These are phyloP conservation scores for Leptographium procerum DNA, from an alignment of 2,329 filamentous ascomycete species.

Conservation along the genomic window DNA sequence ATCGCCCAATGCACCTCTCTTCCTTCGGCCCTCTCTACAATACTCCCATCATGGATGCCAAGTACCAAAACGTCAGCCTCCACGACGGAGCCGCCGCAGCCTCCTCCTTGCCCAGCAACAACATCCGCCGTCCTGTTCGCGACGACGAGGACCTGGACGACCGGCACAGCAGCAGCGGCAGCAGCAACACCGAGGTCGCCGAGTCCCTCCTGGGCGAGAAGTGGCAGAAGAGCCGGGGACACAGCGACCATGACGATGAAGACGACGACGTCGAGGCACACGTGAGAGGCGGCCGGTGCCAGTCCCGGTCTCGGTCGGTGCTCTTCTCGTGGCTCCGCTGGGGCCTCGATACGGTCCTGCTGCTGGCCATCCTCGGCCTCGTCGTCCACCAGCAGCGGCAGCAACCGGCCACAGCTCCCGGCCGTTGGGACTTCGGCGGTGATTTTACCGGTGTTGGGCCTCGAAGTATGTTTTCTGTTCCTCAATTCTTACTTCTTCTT, in stretches of 20 bases:
- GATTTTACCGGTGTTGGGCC: slow-evolving; percentile 26
- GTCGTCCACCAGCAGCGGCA: slow-evolving; percentile 21
- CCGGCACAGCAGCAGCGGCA: slow-evolving; percentile 24
- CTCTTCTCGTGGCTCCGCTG: slow-evolving; percentile 22
- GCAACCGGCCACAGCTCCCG: slow-evolving; percentile 3
- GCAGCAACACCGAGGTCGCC: slow-evolving; percentile 24
- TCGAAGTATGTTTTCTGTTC: slow-evolving; percentile 17
- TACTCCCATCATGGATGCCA: slow-evolving; percentile 8
- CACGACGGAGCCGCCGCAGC: background rate
- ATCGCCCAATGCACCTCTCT: background rate
- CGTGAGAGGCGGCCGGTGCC: slow-evolving; percentile 5
- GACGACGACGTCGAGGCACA: background rate
- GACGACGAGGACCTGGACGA: slow-evolving; percentile 21
- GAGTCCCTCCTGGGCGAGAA: slow-evolving; percentile 29
- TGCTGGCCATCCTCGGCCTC: slow-evolving; percentile 26
- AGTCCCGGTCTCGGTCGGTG: slow-evolving; percentile 19
- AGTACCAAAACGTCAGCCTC: slow-evolving; percentile 9
- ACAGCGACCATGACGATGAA: slow-evolving; percentile 4
- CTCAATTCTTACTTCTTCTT: background rate
- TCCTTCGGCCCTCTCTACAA: background rate
- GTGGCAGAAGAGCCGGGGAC: slow-evolving; percentile 20
- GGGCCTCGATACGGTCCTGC: slow-evolving; percentile 26
- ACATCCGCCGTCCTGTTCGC: background rate
- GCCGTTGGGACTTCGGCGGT: slow-evolving; percentile 21
- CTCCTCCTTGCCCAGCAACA: background rate